Evolutionary conservation across 2,329 filamentous ascomycete species (phyloP), one percentile per base, ranked within the genome.

Genomic region (Stylonectria norvegica): DNA sequence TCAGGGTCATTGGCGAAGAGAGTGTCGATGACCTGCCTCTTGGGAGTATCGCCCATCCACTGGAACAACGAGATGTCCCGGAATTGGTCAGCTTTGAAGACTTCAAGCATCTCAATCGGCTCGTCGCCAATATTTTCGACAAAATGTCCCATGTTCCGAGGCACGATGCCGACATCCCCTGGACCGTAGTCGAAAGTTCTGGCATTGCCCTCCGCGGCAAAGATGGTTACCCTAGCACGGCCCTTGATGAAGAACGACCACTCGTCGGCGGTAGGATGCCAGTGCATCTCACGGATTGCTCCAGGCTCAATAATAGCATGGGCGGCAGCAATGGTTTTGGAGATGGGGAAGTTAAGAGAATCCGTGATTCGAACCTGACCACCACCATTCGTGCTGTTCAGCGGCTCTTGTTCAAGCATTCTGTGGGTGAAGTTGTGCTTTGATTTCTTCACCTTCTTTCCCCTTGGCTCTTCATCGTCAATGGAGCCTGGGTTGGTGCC

Each of bases 81-180:
- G 58, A 89, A 89, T 59, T 81, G 73, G 49, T 85, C 79, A 0
- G 83, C 76, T 35, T 81, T 73, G 66, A 90, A 85, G 12, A 90
- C 80, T 64, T 90, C 86, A 9, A 90, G 67, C 62, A 89, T 85
- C 58, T 87, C 81, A 3, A 90, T 64, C 14, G 84, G 78, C 60
- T 89, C 84, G 34, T 86, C 78, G n/a, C 85, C 81, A 28, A 87
- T 78, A 53, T 89, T 89, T 71, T 91, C 85, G 38, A 91, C 84
- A 58, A 88, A 90, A 58, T 90, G 85, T 3, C 83, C 86, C 73
- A 86, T 87, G 58, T 86, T 87, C 56, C 73, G 73, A 0, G 86
- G 86, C 5, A 90, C 84, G 47, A 89, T 85, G 11, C 83, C 86
- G 0, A 89, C 83, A 53, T 90, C 86, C 2, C 86, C 86, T 1